Evolutionary conservation across 208 protist species (phyloP), one percentile per base, ranked within the genome.

Genomic region (Crithidia thermophila): DNA sequence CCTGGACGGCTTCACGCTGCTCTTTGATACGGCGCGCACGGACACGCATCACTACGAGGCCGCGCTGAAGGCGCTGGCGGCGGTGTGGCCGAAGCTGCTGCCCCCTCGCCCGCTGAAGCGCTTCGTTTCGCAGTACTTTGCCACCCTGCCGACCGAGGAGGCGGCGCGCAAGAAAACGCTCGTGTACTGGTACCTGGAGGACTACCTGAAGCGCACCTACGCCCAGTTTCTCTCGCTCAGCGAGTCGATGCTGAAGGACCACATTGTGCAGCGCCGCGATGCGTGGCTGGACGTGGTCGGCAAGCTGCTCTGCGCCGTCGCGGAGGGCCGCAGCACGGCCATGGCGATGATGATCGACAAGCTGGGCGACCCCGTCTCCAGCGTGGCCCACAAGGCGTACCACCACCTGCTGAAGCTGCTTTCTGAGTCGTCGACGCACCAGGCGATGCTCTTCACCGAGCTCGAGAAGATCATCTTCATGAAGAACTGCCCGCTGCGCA

Each of bases 311-410:
- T 91, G 82, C 72, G 71, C 82, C 67, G 79, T 97, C 45, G 85
- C 92, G 1, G 89, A 97, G 77, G 72, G 77, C 27, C 80, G 89
- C 34, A 84, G 77, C 68, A 78, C 82, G 21, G 85, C 84, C 18
- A 93, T 95, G 80, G 80, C 90, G n/a, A 84, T 96, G 56, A 88
- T 97, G 57, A 91, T 96, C 34, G 90, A 96, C 75, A 97, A 97
- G 73, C 81, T 97, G 20, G 93, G 93, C 37, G 90, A 96, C 57
- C 85, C 86, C 47, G 73, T 61, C 64, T 55, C 88, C 1, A 77
- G 75, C 45, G 75, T 97, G 16, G 79, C 87, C 13, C 88, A 94
- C 69, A 91, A 90, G 42, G 93, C 93, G 3, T 94, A 94, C 58
- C 90, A 97, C 62, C 89, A 94, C 67, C 50, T 96, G 31, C 81